Evolutionary conservation across 1,139 yeast species (phyloP), one percentile per base, ranked within the genome.

Genomic region (Saccharomycopsis phalli): DNA sequence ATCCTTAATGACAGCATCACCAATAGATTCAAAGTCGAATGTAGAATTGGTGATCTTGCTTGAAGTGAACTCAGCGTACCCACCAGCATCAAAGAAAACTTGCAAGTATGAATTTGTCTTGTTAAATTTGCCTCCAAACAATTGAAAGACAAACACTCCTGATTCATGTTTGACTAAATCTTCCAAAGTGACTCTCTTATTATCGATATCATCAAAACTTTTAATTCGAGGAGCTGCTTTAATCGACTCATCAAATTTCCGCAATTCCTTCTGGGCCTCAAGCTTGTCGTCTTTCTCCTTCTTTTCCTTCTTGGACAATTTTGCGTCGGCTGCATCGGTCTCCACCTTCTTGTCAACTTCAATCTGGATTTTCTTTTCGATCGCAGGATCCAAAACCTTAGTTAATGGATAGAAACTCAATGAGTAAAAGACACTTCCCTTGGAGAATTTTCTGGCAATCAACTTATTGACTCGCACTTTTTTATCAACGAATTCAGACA

Each of bases 401-500:
- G 81, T 60, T 14, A 80, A 63, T 20, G 98, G 97, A 60, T 75
- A 86, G 66, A 91, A 91, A 2, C 93, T 72, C 40, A 82, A 64
- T 10, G 76, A 68, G 58, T 83, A 91, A 11, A 76, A 69, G 28
- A 91, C 67, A 17, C 69, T 61, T 55, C 98, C 98, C 63, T 82
- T 82, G 33, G 94, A 76, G 14, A 91, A 87, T 55, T 78, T 81
- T 51, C 71, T 76, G 53, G 76, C 75, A 34, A 80, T 72, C 50
- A 91, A 67, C 50, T 73, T 71, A 38, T 79, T 76, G 6, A 68
- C 68, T 52, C 80, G 71, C 49, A 70, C 63, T 42, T 76, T 73
- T 10, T 69, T 63, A 49, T 77, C 81, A 35, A 71, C 63, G 47
- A 71, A 66, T 53, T 78, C 83, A 42, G 74, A 59, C 52, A 80